Evolutionary conservation across 345 rosid species (phyloP).

Genomic region (Excoecaria agallocha): DNA sequence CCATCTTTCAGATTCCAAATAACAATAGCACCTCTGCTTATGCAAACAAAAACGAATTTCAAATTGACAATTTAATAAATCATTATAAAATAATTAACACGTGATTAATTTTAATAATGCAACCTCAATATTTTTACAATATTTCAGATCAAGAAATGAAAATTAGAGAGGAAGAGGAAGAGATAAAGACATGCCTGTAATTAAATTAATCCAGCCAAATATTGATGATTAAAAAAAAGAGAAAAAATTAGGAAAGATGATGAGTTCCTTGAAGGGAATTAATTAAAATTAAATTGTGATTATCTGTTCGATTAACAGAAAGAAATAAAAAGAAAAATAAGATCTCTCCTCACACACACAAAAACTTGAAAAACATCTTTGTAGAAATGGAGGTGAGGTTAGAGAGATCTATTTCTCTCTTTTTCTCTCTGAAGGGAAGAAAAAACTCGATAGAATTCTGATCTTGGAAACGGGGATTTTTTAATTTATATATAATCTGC

Average conservation of each 20-base stretch:
- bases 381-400: neutral
- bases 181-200: neutral
- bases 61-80: neutral
- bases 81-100: too few relatives aligned
- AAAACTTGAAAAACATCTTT: neutral
- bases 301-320: neutral
- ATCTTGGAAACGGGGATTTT: too few relatives aligned
- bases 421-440: neutral
- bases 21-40: neutral
- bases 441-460: neutral
- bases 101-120: too few relatives aligned
- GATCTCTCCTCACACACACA: slow-evolving; percentile 1
- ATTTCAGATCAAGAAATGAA: neutral
- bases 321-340: neutral
- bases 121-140: too few relatives aligned
- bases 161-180: too few relatives aligned
- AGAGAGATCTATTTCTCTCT: neutral
- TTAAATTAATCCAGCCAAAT: neutral
- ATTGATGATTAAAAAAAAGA: too few relatives aligned
- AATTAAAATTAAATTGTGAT: too few relatives aligned
- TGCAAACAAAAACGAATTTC: neutral
- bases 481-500: neutral
- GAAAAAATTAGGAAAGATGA: neutral
- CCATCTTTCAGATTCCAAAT: slow-evolving; percentile 8
- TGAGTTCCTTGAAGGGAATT: too few relatives aligned